Evolutionary conservation across 2,329 filamentous ascomycete genomes (phyloP), one percentile per base, ranked within the genome.

Genomic region (Pestalotiopsis sp.): DNA sequence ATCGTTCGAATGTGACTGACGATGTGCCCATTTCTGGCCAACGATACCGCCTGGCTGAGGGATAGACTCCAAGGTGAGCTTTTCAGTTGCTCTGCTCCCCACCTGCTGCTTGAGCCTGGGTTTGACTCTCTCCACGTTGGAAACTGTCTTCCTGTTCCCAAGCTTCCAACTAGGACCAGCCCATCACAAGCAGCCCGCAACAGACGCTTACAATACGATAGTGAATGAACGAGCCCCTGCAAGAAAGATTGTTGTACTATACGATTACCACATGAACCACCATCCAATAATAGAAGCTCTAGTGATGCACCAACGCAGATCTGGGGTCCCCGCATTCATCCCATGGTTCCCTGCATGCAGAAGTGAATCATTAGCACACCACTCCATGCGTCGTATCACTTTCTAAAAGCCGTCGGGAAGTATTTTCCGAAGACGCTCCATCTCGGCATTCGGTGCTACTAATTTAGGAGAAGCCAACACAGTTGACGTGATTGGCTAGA

Each of bases 1-100:
- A 81, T 72, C 20, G n/a, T 39, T 66, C 12, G 60, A n/a, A 14
- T 20, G n/a, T 4, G 20, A n/a, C 17, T 20, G 45, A 6, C 17
- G 20, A 17, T 52, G 45, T 12, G 17, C 31, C 57, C 3, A 25
- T n/a, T 60, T 60, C 57, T 52, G 45, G 31, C 6, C 17, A 11
- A 52, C 45, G 45, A 52, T 52, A n/a, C n/a, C 1, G 6, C 45
- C 3, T n/a, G 3, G 3, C 11, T 23, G 0, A 9, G 45, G 7
- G 17, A 9, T 9, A 23, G 45, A 14, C 41, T 49, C n/a, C 41
- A 9, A 23, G 17, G 17, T 3, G 17, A 23, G 17, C 14, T 3
- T n/a, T 11, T 52, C 45, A 52, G 17, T 52, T 20, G 6, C 2
- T 13, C 17, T 11, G 11, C 9, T 3, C n/a, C 9, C 3, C 11